phyloP scores from a whole-genome alignment of 352 stramenopile species.

The Blastocystis sp. region DNA sequence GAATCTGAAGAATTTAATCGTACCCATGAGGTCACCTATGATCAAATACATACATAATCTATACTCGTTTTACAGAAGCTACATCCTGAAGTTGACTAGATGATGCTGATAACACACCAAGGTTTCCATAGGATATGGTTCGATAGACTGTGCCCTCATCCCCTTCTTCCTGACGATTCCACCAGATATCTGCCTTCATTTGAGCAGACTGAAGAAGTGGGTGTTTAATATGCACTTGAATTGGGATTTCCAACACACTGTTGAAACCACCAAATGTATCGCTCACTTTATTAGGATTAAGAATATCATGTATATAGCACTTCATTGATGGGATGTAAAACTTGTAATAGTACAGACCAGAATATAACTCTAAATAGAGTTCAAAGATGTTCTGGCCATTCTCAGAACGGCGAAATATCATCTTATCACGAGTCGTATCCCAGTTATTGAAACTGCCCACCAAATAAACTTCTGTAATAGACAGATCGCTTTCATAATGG shows the following conservation, averaged over 20 bases:
- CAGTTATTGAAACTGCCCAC: conserved; percentile 55
- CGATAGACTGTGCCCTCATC: not conserved
- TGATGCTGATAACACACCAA: not conserved
- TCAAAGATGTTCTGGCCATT: conserved; percentile 20
- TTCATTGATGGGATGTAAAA: conserved; percentile 38
- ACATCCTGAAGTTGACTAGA: not conserved
- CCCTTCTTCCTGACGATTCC: not conserved
- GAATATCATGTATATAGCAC: not conserved
- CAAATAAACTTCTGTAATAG: conserved; percentile 8
- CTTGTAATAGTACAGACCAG: conserved; percentile 60
- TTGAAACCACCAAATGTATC: conserved; percentile 51
- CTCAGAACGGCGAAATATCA: not conserved
- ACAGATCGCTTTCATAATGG: not conserved
- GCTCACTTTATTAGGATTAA: conserved; percentile 8
- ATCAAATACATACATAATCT: not conserved
- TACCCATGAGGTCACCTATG: conserved; percentile 16
- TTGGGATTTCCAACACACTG: conserved; percentile 50
- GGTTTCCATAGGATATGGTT: conserved; percentile 25
- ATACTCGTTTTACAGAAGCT: not conserved
- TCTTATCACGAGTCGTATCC: conserved; percentile 29
- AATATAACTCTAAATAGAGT: conserved; percentile 42
- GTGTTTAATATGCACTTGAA: conserved; percentile 44
- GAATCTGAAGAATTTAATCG: not conserved
- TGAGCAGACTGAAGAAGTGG: conserved; percentile 27
- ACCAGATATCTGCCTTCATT: conserved; percentile 33